These are phyloP conservation scores for Kingdonia uniflora DNA, from an alignment of 164 flowering plant genomes.

Conservation along the genomic window DNA sequence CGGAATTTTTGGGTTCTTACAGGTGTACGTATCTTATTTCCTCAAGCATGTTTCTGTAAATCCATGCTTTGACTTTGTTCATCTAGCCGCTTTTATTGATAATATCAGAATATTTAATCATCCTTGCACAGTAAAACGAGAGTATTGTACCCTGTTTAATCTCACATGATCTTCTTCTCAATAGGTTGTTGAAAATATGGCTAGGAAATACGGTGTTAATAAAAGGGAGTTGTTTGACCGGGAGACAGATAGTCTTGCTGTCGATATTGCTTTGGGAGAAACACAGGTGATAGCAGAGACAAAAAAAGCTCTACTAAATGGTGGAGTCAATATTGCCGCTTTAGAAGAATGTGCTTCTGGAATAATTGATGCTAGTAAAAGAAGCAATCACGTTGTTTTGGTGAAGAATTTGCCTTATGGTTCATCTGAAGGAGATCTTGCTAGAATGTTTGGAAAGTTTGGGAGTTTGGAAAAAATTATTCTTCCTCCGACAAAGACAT, in stretches of 20 bases:
- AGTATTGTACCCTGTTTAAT: too few relatives aligned
- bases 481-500: slow-evolving; percentile 77
- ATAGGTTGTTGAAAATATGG: slow-evolving; percentile 86
- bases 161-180: slow-evolving; percentile 6
- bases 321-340: slow-evolving; percentile 67
- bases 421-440: slow-evolving; percentile 72
- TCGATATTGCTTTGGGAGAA: slow-evolving; percentile 86
- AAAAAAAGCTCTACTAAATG: slow-evolving; percentile 61
- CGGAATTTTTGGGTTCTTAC: too few relatives aligned
- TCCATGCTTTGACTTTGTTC: not conserved
- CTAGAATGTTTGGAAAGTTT: slow-evolving; percentile 72
- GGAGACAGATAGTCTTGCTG: slow-evolving; percentile 87
- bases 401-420: slow-evolving; percentile 94
- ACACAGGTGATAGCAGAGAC: slow-evolving; percentile 88
- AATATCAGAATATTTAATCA: too few relatives aligned
- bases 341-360: slow-evolving; percentile 68
- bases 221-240: slow-evolving; percentile 78
- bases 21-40: too few relatives aligned
- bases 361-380: slow-evolving; percentile 42
- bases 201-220: slow-evolving; percentile 73
- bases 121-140: too few relatives aligned
- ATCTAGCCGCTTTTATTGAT: not conserved
- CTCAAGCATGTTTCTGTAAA: too few relatives aligned
- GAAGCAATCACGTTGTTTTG: slow-evolving; percentile 77
- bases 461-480: slow-evolving; percentile 81